Evolutionary conservation across 495 filamentous ascomycete species (phyloP).

Genomic region (Trichocladium uniseriatum): DNA sequence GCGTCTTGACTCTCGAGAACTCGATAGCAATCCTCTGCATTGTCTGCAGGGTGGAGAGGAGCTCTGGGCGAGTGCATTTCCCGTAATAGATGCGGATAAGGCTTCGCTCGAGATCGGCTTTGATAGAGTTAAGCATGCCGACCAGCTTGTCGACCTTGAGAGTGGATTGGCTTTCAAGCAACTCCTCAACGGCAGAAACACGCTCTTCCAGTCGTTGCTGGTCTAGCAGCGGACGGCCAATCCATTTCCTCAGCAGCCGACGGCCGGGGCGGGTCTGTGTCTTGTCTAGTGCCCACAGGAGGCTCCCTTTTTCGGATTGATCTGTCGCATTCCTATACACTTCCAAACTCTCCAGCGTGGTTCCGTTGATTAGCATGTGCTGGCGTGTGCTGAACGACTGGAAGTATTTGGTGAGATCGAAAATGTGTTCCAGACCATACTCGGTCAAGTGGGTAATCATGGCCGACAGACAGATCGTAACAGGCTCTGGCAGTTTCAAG

Average conservation of each 20-base stretch:
- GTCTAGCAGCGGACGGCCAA: slow-evolving; percentile 83
- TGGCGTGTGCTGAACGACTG: slow-evolving; percentile 90
- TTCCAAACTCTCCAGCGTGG: slow-evolving; percentile 87
- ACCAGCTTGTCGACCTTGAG: slow-evolving; percentile 62
- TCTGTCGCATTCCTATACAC: slow-evolving; percentile 96
- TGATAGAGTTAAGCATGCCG: slow-evolving; percentile 58
- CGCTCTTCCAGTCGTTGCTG: slow-evolving; percentile 68
- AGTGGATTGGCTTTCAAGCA: slow-evolving; percentile 58
- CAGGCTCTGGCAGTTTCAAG: slow-evolving; percentile 70
- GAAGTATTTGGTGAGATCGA: slow-evolving; percentile 95
- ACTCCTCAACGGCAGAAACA: slow-evolving; percentile 81
- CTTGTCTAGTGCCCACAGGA: slow-evolving; percentile 93
- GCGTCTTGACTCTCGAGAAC: slow-evolving; percentile 54
- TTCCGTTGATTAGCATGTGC: slow-evolving; percentile 95
- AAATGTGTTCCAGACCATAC: slow-evolving; percentile 92
- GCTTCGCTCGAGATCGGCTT: slow-evolving; percentile 79
- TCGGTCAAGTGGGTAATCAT: slow-evolving; percentile 94
- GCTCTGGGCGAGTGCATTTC: slow-evolving; percentile 84
- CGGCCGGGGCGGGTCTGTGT: slow-evolving; percentile 87
- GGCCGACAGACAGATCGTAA: slow-evolving; percentile 85
- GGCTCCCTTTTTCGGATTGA: slow-evolving; percentile 71
- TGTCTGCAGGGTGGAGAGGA: slow-evolving; percentile 75
- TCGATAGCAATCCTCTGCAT: slow-evolving; percentile 71
- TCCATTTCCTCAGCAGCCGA: slow-evolving; percentile 85
- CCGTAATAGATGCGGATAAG: slow-evolving; percentile 95